Evolutionary conservation across 2,329 filamentous ascomycete genomes (phyloP).

Genomic region (Neonectria ditissima): DNA sequence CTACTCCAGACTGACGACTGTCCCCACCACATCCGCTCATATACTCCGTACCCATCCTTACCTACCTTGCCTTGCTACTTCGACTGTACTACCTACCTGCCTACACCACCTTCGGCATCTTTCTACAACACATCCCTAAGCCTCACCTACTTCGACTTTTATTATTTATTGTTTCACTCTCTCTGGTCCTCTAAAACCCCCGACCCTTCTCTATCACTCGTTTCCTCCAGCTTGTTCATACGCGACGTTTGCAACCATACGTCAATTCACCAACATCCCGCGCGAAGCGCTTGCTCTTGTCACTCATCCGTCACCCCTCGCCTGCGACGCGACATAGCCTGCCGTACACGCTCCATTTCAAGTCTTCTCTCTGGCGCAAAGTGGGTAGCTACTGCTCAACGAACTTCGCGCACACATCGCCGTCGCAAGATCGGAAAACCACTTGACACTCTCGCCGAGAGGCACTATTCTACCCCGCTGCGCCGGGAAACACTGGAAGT

Average conservation of each 20-base stretch:
- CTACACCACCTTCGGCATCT: conserved; percentile 24
- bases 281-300: conserved; percentile 36
- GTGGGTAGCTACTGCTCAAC: conserved; percentile 7
- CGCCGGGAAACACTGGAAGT: conserved; percentile 29
- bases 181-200: conserved; percentile 12
- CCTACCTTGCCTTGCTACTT: conserved; percentile 26
- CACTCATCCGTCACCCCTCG: conserved; percentile 17
- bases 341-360: conserved; percentile 3
- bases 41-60: conserved; percentile 19
- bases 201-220: conserved; percentile 17
- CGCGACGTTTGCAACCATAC: conserved; percentile 20
- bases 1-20: conserved; percentile 28
- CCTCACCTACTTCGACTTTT: conserved; percentile 16
- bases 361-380: conserved; percentile 17
- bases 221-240: conserved; percentile 10
- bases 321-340: conserved; percentile 21
- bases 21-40: conserved; percentile 25
- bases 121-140: conserved; percentile 23
- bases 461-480: conserved; percentile 16
- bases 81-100: conserved; percentile 15
- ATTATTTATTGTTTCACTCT: conserved; percentile 16
- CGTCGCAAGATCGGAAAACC: conserved; percentile 25
- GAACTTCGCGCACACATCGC: conserved; percentile 23
- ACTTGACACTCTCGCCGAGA: conserved; percentile 16
- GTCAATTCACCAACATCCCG: conserved; percentile 31